These are phyloP conservation scores for Agapanthus africanus DNA, from an alignment of 106 monocot species.

Conservation along the genomic window DNA sequence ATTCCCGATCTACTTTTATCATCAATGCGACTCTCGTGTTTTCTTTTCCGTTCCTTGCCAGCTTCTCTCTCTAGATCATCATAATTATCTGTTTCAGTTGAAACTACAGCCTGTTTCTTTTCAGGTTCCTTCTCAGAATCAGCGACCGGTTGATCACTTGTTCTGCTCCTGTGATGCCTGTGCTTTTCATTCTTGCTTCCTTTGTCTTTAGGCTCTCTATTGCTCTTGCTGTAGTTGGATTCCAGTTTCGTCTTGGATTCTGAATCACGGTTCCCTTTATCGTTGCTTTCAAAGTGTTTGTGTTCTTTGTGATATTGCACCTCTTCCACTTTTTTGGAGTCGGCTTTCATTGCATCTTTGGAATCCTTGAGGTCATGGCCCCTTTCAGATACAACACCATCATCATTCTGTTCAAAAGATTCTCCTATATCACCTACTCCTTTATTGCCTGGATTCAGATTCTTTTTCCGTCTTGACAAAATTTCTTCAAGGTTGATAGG, in stretches of 20 bases:
- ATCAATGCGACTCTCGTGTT: conserved; percentile 19
- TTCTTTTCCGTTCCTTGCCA: conserved; percentile 33
- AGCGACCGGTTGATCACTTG: conserved; percentile 9
- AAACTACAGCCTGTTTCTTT: conserved; percentile 30
- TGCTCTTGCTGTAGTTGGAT: conserved; percentile 26
- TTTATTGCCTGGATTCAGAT: conserved; percentile 18
- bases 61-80: conserved; percentile 21
- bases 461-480: conserved; percentile 67
- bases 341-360: conserved; percentile 12
- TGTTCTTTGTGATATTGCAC: conserved; percentile 7
- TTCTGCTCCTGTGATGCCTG: conserved; percentile 28
- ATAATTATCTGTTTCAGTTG: conserved; percentile 26
- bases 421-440: conserved; percentile 3
- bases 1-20: conserved; percentile 28
- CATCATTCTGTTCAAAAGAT: conserved; percentile 13
- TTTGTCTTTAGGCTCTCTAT: conserved; percentile 30
- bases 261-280: conserved; percentile 13
- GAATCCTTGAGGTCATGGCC: not conserved
- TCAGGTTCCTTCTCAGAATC: conserved; percentile 18
- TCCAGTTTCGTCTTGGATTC: conserved; percentile 15
- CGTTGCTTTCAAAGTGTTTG: conserved; percentile 12
- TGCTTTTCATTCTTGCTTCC: conserved; percentile 29
- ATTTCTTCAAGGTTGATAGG: conserved; percentile 73
- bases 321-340: conserved; percentile 24
- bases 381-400: conserved; percentile 3